These are phyloP conservation scores for Immersiella caudata DNA, from an alignment of 495 filamentous ascomycete species.

Conservation along the genomic window DNA sequence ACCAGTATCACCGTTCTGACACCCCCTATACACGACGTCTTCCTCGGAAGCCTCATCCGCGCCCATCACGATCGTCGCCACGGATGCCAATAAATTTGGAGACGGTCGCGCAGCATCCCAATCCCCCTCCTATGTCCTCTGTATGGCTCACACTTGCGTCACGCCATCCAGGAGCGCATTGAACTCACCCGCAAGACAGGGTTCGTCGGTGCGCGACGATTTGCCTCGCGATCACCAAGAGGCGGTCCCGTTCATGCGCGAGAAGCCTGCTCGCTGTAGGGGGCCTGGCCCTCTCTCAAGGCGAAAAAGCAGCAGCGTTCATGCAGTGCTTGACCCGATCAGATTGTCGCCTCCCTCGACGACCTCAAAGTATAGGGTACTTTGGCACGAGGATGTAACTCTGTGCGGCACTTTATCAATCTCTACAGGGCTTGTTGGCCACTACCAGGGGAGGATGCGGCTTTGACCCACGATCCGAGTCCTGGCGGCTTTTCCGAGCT, in stretches of 20 bases:
- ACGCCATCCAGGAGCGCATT: neutral
- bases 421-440: neutral
- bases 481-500: neutral
- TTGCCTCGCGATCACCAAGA: neutral
- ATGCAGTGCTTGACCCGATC: neutral
- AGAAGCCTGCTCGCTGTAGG: neutral
- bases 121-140: neutral
- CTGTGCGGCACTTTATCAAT: slow-evolving; percentile 1
- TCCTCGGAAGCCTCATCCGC: neutral
- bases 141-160: neutral
- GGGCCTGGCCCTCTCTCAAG: neutral
- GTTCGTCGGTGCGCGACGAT: neutral
- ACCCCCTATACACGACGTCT: neutral
- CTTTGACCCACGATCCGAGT: neutral
- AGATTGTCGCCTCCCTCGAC: neutral
- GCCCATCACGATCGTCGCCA: neutral
- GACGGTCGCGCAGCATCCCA: neutral
- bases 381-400: neutral
- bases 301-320: neutral
- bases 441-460: neutral
- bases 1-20: neutral
- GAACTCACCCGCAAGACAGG: neutral
- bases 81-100: neutral
- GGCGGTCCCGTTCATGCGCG: neutral
- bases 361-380: neutral